Percentiles rank a stretch among this genome's conserved stretches.
These are phyloP conservation scores for Leptodermis oblonga DNA, from an alignment of 257 asterid genomes.

Conservation along the genomic window DNA sequence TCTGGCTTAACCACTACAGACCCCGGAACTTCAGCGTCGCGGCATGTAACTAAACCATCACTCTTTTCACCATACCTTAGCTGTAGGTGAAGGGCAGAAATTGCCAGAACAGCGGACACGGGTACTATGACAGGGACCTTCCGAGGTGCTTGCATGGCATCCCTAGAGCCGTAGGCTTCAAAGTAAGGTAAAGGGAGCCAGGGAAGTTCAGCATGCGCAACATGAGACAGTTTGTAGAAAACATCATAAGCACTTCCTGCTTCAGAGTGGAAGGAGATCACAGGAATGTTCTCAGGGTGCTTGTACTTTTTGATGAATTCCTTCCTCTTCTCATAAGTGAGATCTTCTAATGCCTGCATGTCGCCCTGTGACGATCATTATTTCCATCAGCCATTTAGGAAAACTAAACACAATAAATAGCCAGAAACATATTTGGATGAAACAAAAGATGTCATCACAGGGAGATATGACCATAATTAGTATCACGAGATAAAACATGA, in stretches of 20 bases:
- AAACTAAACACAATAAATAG: not conserved
- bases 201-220: conserved; percentile 86
- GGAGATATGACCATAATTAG: not conserved
- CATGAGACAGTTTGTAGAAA: conserved; percentile 67
- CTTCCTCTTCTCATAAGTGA: conserved; percentile 73
- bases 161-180: conserved; percentile 32
- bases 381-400: not conserved
- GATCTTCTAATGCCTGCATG: conserved; percentile 79
- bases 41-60: conserved; percentile 89
- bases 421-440: not conserved
- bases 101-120: conserved; percentile 69
- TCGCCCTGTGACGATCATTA: conserved; percentile 56
- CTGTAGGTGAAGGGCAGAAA: conserved; percentile 67
- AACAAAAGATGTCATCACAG: not conserved
- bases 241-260: conserved; percentile 65
- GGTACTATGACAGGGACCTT: conserved; percentile 79
- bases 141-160: conserved; percentile 34
- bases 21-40: conserved; percentile 96
- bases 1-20: conserved; percentile 76
- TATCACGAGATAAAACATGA: not conserved
- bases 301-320: conserved; percentile 62
- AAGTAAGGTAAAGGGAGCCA: conserved; percentile 48
- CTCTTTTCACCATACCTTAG: conserved; percentile 92
- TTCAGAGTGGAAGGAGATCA: conserved; percentile 79
- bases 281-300: conserved; percentile 70